Percentiles rank a stretch among this genome's conserved stretches.
Conservation (phyloP, 441 rosid genomes). For the Francoa sonchifolia region DNA sequence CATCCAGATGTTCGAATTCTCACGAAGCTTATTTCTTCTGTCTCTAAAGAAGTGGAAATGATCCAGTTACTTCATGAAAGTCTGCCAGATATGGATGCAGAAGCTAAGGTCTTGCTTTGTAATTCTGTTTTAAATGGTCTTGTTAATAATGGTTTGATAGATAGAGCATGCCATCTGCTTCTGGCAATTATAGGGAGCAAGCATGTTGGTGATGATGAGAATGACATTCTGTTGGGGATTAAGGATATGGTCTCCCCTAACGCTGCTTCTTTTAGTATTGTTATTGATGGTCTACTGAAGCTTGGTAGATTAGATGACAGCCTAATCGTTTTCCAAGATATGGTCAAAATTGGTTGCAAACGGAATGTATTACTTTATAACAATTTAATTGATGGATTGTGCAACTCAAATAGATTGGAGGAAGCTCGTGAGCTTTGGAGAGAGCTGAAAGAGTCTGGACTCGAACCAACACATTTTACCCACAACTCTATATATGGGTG, state of each 20-base stretch:
- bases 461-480: conserved; percentile 55
- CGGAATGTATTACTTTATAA: conserved; percentile 34
- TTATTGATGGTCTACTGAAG: conserved; percentile 40
- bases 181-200: conserved; percentile 24
- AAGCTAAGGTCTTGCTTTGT: conserved; percentile 36
- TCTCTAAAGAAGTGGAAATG: conserved; percentile 37
- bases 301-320: conserved; percentile 46
- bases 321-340: conserved; percentile 38
- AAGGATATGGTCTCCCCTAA: conserved; percentile 30
- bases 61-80: conserved; percentile 25
- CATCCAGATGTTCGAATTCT: conserved; percentile 47
- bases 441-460: conserved; percentile 48
- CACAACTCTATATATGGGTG: conserved; percentile 59
- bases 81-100: conserved; percentile 29
- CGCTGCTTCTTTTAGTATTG: conserved; percentile 32
- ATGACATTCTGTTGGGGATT: conserved; percentile 20
- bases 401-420: conserved; percentile 56
- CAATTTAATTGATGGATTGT: conserved; percentile 45
- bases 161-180: conserved; percentile 46
- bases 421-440: conserved; percentile 45
- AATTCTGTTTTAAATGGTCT: conserved; percentile 36
- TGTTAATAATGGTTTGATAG: conserved; percentile 22
- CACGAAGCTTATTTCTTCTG: conserved; percentile 43
- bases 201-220: conserved; percentile 14
- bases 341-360: conserved; percentile 30